Base-by-base conservation (phyloP, 225 moss, liverwort and hornwort genomes). In the Asterella californica region DNA sequence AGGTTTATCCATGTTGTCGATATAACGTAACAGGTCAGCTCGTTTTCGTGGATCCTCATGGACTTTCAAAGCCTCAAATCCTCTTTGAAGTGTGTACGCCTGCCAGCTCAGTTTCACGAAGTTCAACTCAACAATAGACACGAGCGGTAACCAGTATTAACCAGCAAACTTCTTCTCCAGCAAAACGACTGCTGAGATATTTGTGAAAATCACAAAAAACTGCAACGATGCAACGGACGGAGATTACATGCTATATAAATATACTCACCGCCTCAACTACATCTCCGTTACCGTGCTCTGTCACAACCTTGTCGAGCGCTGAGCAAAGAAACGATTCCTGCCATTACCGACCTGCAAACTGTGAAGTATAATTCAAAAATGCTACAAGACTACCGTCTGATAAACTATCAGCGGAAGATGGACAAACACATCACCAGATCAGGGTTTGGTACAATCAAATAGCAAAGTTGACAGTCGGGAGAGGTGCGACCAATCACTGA, bases 261-360 rank as follows among this genome's bases (percentile, higher is more conserved):
- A 22, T 72, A 90, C 96, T 94, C 86, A 97, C 96, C 78, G 96
- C 96, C 80, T 93, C 93, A 72, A 94, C 85, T 64, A 97, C 93
- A 38, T 94, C 91, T 67, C 81, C 83, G 81, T 74, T 85, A 19
- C 88, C 90, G 80, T 93, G 89, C 76, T 87, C 89, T 70, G 81
- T 83, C 21, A 94, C 88, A 77, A 92, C 90, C 68, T 92, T 97
- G 83, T 97, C 85, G 82, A 97, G 80, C 50, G 93, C 88, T 80
- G 91, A 91, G 74, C 89, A 92, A 80, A 97, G 90, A 77, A 97
- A 97, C 17, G 91, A 68, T 55, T 92, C 96, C 96, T 97, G 90
- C 50, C 82, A 81, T 62, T 54, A 69, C 69, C 55, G 22, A 70
- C 37, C 27, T 27, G 24, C 0, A 12, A 74, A 50, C 38, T 21